phyloP scores from a whole-genome alignment of 2,329 filamentous ascomycete genomes.

The Dactylellina cionopaga region DNA sequence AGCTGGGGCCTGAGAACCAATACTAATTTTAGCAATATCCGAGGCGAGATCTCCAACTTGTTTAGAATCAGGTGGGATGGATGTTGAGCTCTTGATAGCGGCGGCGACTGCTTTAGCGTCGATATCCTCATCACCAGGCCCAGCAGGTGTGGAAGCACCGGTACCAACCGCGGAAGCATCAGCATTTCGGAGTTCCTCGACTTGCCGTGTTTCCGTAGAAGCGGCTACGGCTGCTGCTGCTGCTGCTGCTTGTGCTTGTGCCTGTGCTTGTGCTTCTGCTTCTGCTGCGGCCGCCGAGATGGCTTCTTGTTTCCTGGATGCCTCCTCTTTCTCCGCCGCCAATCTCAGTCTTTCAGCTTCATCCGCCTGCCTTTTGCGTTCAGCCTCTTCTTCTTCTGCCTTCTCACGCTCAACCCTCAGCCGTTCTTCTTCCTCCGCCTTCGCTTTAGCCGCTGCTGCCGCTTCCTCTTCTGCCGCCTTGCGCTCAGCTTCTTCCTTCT shows the following conservation, averaged over 20 bases:
- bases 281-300: conserved; percentile 54
- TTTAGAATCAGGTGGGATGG: conserved; percentile 47
- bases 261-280: too few species aligned
- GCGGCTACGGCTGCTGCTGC: conserved; percentile 54
- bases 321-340: conserved; percentile 57
- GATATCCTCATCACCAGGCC: conserved; percentile 18
- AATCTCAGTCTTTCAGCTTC: conserved; percentile 55
- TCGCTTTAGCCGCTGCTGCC: conserved; percentile 55
- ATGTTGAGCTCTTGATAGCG: conserved; percentile 56
- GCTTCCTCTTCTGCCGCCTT: conserved; percentile 56
- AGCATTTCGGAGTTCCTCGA: conserved; percentile 20
- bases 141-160: conserved; percentile 14
- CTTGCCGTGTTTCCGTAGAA: conserved; percentile 52
- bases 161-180: conserved; percentile 1
- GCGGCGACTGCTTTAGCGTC: conserved; percentile 54
- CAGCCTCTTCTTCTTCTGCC: conserved; percentile 53
- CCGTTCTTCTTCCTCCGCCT: conserved; percentile 56
- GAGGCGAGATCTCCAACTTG: conserved; percentile 57
- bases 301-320: conserved; percentile 13
- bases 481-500: conserved; percentile 50
- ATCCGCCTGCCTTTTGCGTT: conserved; percentile 57
- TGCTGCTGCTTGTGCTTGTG: neutral
- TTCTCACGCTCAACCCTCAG: conserved; percentile 48
- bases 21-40: conserved; percentile 67
- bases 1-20: conserved; percentile 63